Percentiles rank a stretch among this genome's conserved stretches.
phyloP scores from a whole-genome alignment of 2,329 filamentous ascomycete genomes.

The Xylariaceae sp. region DNA sequence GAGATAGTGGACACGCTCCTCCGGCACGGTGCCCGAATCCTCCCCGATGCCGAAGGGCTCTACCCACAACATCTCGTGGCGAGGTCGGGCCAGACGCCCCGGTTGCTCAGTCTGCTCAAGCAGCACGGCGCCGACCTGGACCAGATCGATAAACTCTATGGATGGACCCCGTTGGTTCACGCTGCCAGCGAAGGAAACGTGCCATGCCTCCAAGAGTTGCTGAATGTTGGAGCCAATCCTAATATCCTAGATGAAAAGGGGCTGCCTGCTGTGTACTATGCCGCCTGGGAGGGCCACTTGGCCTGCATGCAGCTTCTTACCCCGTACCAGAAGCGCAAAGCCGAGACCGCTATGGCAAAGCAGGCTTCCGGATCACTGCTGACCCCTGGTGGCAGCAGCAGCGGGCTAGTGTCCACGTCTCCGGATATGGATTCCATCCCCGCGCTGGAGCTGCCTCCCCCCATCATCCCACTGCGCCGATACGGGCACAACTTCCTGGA shows the following conservation, averaged over 20 bases:
- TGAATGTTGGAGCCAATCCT: slow-evolving; percentile 72
- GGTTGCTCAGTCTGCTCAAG: slow-evolving; percentile 73
- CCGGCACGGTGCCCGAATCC: slow-evolving; percentile 69
- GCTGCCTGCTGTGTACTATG: slow-evolving; percentile 94
- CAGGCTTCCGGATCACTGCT: slow-evolving; percentile 36
- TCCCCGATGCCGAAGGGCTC: slow-evolving; percentile 93
- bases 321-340: slow-evolving; percentile 45
- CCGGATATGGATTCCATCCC: slow-evolving; percentile 86
- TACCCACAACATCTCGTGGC: slow-evolving; percentile 97
- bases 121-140: slow-evolving; percentile 84
- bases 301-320: slow-evolving; percentile 88
- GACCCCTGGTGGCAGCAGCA: slow-evolving; percentile 42
- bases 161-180: slow-evolving; percentile 95
- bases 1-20: slow-evolving; percentile 81
- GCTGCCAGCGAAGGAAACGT: slow-evolving; percentile 95
- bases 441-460: slow-evolving; percentile 83
- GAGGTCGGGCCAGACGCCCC: slow-evolving; percentile 74
- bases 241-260: slow-evolving; percentile 86
- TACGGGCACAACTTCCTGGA: slow-evolving; percentile 99
- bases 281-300: slow-evolving; percentile 93
- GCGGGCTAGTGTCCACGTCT: slow-evolving; percentile 54
- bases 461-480: slow-evolving; percentile 87
- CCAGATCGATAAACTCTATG: slow-evolving; percentile 90
- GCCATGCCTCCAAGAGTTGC: slow-evolving; percentile 73
- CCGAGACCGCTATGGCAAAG: slow-evolving; percentile 39